Conservation (phyloP, 176 grass and related monocot species). For the Tuctoria greenei region DNA sequence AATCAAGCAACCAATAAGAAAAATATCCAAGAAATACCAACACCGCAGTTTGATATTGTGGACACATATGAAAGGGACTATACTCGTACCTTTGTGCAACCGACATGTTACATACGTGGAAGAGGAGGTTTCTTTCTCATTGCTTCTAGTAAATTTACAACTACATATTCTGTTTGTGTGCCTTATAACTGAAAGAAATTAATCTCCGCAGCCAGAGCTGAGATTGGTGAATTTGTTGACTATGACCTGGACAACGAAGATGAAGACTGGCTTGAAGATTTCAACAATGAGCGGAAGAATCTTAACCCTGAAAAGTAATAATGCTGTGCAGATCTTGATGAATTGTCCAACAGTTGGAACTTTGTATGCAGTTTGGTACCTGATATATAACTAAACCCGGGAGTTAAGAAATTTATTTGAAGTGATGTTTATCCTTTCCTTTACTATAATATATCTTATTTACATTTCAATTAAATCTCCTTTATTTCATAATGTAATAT, state of each 20-base stretch:
- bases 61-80: conserved; percentile 97
- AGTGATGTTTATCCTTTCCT: not conserved
- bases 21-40: conserved; percentile 89
- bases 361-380: conserved; percentile 11
- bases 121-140: conserved; percentile 74
- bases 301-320: conserved; percentile 86
- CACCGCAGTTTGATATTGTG: conserved; percentile 81
- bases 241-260: conserved; percentile 98
- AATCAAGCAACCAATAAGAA: conserved; percentile 66
- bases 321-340: conserved; percentile 31
- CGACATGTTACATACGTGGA: conserved; percentile 80
- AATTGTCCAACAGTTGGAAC: not conserved
- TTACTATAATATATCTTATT: not conserved
- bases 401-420: not conserved
- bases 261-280: conserved; percentile 95
- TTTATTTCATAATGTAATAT: not conserved
- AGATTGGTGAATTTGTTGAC: conserved; percentile 88
- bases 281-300: conserved; percentile 80
- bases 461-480: not conserved
- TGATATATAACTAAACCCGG: not conserved
- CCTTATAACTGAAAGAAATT: conserved; percentile 21
- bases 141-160: conserved; percentile 12
- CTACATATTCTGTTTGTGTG: conserved; percentile 13
- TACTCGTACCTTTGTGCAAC: conserved; percentile 86
- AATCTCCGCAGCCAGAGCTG: conserved; percentile 76